Conservation (phyloP, 768 basidiomycete species). For the Tricholoma sp. region DNA sequence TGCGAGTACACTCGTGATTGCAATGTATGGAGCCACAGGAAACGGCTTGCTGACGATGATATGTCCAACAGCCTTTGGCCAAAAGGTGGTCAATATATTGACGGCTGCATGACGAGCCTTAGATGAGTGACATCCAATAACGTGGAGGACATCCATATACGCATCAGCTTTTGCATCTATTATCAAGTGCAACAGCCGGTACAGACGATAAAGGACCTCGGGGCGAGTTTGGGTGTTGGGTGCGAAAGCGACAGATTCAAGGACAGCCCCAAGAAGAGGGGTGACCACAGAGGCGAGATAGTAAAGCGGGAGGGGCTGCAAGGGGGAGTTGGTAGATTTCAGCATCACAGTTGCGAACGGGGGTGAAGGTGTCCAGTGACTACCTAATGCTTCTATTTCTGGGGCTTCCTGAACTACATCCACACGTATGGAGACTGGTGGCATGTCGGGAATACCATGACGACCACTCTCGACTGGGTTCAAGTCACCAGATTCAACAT, state of each 20-base stretch:
- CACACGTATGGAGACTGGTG: constrained; percentile 52
- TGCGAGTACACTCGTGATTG: constrained; percentile 3
- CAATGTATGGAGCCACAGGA: constrained; percentile 23
- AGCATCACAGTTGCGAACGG: constrained; percentile 19
- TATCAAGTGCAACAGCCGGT: constrained; percentile 49
- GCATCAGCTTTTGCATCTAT: constrained; percentile 58
- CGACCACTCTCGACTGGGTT: constrained; percentile 15
- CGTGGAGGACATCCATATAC: constrained; percentile 65
- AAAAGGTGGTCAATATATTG: constrained; percentile 51
- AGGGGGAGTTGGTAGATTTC: constrained; percentile 52
- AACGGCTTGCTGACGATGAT: constrained; percentile 51
- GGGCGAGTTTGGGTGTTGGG: constrained; percentile 20
- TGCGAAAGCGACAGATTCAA: constrained; percentile 49
- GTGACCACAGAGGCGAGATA: constrained; percentile 57
- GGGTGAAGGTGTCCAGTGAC: constrained; percentile 26
- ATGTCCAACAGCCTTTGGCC: constrained; percentile 70
- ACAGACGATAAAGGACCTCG: constrained; percentile 43
- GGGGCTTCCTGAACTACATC: constrained; percentile 40
- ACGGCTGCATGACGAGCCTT: constrained; percentile 52
- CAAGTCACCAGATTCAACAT: neutral
- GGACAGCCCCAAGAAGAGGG: constrained; percentile 55
- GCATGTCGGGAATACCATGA: constrained; percentile 21
- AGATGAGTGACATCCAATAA: constrained; percentile 61
- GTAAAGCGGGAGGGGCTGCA: constrained; percentile 51
- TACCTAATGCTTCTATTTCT: constrained; percentile 3